Evolutionary conservation across 768 basidiomycete species (phyloP).

Genomic region (Suillus cothurnatus): DNA sequence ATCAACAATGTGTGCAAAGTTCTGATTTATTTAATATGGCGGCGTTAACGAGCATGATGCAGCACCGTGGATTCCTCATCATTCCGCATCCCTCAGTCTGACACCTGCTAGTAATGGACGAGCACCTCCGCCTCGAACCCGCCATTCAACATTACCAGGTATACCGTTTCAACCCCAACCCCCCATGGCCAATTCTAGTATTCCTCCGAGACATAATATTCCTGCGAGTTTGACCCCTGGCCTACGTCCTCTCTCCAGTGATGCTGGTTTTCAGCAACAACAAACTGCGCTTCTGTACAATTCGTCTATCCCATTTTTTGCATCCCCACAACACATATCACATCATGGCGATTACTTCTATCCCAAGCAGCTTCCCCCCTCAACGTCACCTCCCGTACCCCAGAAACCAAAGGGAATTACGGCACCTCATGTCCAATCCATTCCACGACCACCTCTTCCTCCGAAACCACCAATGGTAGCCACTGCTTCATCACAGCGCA

Average conservation of each 20-base stretch:
- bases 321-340: conserved; percentile 15
- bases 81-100: conserved; percentile 21
- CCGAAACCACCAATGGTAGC: conserved; percentile 37
- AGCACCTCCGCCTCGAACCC: conserved; percentile 20
- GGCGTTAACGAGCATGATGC: conserved; percentile 7
- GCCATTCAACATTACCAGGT: conserved; percentile 23
- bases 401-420: conserved; percentile 29
- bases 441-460: conserved; percentile 41
- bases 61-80: conserved; percentile 24
- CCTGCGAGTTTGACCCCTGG: conserved; percentile 30
- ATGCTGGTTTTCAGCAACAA: conserved; percentile 14
- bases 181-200: conserved; percentile 6
- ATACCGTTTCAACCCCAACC: conserved; percentile 4
- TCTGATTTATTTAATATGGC: background rate
- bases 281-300: conserved; percentile 14
- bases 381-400: conserved; percentile 32
- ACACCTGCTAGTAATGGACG: conserved; percentile 5
- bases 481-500: conserved; percentile 21
- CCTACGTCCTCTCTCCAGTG: conserved; percentile 16
- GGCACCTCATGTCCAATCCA: conserved; percentile 11
- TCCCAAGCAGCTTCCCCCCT: conserved; percentile 16
- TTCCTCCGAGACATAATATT: conserved; percentile 11
- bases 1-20: conserved; percentile 28
- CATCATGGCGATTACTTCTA: conserved; percentile 34
- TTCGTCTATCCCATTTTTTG: conserved; percentile 3